phyloP scores from a whole-genome alignment of 2,329 filamentous ascomycete species.

The Hypoxylon sp. region DNA sequence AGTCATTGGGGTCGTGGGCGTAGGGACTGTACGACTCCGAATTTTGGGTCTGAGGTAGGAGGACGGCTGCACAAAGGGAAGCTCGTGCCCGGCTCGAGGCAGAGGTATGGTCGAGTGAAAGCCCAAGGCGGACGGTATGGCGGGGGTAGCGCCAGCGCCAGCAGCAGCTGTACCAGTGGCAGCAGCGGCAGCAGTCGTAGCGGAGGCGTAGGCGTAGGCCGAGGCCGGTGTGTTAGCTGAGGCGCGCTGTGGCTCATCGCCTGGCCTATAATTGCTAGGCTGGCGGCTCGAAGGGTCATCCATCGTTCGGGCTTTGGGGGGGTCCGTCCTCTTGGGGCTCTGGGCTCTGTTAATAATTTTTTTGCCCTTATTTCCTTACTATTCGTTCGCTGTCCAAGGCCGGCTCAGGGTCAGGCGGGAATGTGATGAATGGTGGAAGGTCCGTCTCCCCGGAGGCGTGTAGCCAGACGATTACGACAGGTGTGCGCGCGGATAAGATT shows the following conservation, averaged over 20 bases:
- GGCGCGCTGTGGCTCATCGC: constrained; percentile 39
- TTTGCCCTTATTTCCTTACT: too few relatives aligned
- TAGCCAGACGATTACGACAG: constrained; percentile 21
- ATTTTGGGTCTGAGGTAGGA: constrained; percentile 61
- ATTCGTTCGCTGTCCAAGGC: constrained; percentile 6
- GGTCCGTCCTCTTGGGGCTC: constrained; percentile 6
- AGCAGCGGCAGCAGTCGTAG: not conserved
- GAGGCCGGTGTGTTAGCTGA: too few relatives aligned
- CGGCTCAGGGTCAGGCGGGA: constrained; percentile 7
- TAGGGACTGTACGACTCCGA: constrained; percentile 52
- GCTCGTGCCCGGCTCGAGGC: constrained; percentile 54
- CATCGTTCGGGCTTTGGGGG: constrained; percentile 31
- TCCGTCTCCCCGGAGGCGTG: constrained; percentile 30
- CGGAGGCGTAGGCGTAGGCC: constrained; percentile 14
- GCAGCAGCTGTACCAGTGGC: not conserved
- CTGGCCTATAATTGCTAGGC: constrained; percentile 21
- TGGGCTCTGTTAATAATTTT: too few relatives aligned
- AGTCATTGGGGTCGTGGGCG: constrained; percentile 58
- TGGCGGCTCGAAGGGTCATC: constrained; percentile 37
- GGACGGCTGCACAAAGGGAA: constrained; percentile 67
- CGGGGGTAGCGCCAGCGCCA: constrained; percentile 12
- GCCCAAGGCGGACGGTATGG: constrained; percentile 25
- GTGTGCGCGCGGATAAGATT: constrained; percentile 26
- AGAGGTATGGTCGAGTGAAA: constrained; percentile 36
- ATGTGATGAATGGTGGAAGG: constrained; percentile 35